A percentile compares a stretch with the other conserved stretches of the same genome.
Evolutionary conservation across 495 filamentous ascomycete species (phyloP).

Genomic region (Sordaria brevicollis): DNA sequence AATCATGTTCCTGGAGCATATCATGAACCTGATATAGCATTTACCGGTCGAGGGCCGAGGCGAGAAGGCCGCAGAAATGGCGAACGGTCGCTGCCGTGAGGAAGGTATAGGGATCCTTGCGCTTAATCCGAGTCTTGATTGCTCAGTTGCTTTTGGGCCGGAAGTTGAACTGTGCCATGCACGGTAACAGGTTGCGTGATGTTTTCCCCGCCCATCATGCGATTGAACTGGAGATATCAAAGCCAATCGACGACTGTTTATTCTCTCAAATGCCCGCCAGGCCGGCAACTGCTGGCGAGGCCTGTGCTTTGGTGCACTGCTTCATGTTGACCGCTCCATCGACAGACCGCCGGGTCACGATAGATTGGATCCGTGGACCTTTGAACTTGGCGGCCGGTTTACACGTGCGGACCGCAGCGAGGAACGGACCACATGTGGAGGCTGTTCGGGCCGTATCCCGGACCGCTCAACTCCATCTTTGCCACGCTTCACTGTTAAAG

Average conservation of each 20-base stretch:
- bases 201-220: not conserved
- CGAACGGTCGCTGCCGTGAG: not conserved
- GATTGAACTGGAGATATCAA: not conserved
- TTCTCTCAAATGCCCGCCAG: not conserved
- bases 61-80: not conserved
- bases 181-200: not conserved
- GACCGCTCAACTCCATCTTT: not conserved
- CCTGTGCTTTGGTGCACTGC: not conserved
- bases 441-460: not conserved
- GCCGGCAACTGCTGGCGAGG: not conserved
- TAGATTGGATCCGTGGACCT: not conserved
- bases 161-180: not conserved
- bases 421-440: not conserved
- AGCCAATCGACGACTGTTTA: not conserved
- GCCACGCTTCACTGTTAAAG: not conserved
- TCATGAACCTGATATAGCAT: not conserved
- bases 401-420: not conserved
- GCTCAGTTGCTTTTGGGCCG: not conserved
- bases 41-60: not conserved
- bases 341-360: not conserved
- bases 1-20: not conserved
- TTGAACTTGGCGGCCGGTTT: not conserved
- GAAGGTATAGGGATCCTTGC: not conserved
- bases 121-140: not conserved
- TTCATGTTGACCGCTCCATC: not conserved